Evolutionary conservation across 768 basidiomycete species (phyloP).

Genomic region (Pisolithus microcarpus): DNA sequence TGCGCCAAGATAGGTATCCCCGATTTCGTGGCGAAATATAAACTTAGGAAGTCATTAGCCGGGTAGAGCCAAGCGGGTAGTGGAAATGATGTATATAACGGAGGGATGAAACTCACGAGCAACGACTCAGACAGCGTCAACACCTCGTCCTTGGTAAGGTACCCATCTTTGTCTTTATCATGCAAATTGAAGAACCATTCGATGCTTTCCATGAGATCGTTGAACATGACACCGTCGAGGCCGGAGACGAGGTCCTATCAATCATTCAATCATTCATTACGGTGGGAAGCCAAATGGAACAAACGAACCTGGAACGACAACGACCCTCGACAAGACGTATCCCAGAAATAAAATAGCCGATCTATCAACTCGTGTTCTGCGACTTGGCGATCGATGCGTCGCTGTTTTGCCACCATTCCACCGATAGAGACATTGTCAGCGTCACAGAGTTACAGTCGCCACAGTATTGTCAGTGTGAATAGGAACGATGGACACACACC

Average conservation of each 20-base stretch:
- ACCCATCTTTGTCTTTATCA: conserved; percentile 95
- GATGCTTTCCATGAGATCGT: conserved; percentile 96
- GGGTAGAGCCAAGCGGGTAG: conserved; percentile 10
- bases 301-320: conserved; percentile 75
- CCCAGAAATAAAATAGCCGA: conserved; percentile 93
- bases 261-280: too few species aligned
- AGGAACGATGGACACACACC: conserved; percentile 39
- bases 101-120: conserved; percentile 47
- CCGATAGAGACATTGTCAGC: neutral
- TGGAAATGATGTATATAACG: too few species aligned
- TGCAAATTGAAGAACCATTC: conserved; percentile 98
- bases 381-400: conserved; percentile 82
- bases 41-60: conserved; percentile 48
- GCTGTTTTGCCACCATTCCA: conserved; percentile 33
- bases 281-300: conserved; percentile 1
- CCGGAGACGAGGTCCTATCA: conserved; percentile 81
- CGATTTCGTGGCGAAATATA: conserved; percentile 95
- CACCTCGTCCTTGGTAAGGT: conserved; percentile 92
- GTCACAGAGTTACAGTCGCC: neutral
- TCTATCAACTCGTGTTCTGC: conserved; percentile 96
- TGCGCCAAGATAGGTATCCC: conserved; percentile 93
- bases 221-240: conserved; percentile 87
- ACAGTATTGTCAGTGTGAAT: neutral
- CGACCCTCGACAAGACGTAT: conserved; percentile 70
- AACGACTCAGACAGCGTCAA: conserved; percentile 91